phyloP scores from a whole-genome alignment of 257 asterid species.

The Nicotiana otophora region DNA sequence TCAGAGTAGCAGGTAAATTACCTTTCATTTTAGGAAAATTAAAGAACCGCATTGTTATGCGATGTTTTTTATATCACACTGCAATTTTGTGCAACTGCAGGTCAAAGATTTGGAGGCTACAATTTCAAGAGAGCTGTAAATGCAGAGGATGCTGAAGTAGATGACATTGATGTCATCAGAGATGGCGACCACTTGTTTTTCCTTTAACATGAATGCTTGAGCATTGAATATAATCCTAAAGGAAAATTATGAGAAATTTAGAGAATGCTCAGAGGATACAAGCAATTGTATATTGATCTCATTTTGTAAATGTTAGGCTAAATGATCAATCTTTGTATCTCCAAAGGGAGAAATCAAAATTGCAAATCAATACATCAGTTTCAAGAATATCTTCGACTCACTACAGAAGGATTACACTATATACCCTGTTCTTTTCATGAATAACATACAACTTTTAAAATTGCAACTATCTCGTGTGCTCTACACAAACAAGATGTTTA shows the following conservation, averaged over 20 bases:
- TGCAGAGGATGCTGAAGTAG: slow-evolving; percentile 76
- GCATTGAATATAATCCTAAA: background rate
- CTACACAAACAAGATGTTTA: background rate
- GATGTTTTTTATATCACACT: background rate
- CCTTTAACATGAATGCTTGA: slow-evolving; percentile 24
- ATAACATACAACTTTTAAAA: background rate
- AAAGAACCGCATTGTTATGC: no score
- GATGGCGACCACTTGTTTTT: slow-evolving; percentile 88
- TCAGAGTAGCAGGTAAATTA: no score
- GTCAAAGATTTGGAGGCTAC: slow-evolving; percentile 54
- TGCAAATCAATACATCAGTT: slow-evolving; percentile 3
- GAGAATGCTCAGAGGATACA: background rate
- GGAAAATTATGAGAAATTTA: background rate
- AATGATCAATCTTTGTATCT: slow-evolving; percentile 3
- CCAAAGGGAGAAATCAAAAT: slow-evolving; percentile 4
- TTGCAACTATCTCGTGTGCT: background rate
- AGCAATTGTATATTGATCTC: slow-evolving; percentile 5
- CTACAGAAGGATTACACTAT: background rate
- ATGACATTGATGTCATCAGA: slow-evolving; percentile 59
- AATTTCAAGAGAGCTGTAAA: slow-evolving; percentile 39
- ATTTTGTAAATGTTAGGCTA: slow-evolving; percentile 11
- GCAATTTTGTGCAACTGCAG: slow-evolving; percentile 46
- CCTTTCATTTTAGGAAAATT: no score
- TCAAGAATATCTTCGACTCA: background rate
- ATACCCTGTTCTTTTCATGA: background rate